These are phyloP conservation scores for Citeromyces matritensis DNA, from an alignment of 805 yeast species.

Conservation along the genomic window DNA sequence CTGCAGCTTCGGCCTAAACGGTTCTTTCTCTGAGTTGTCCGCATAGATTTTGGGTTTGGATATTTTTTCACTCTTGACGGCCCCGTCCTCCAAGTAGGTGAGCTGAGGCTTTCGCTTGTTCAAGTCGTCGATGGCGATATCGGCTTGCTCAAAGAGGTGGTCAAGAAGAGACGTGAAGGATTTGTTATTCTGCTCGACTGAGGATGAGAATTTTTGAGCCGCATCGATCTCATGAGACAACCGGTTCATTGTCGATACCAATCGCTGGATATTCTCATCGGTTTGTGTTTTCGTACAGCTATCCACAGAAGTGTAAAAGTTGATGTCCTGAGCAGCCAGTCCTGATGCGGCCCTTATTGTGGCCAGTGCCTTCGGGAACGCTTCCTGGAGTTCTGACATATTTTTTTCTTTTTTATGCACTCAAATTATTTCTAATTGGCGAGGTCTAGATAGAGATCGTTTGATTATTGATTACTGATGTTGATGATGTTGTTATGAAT, in stretches of 20 bases:
- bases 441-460: too few species aligned
- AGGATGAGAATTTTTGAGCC: conserved; percentile 8
- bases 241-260: conserved; percentile 7
- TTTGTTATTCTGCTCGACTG: conserved; percentile 19
- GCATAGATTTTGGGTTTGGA: conserved; percentile 57
- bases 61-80: conserved; percentile 13
- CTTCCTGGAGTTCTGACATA: background rate
- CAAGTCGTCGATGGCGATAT: conserved; percentile 42
- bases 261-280: conserved; percentile 18
- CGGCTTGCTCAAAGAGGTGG: conserved; percentile 60
- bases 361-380: conserved; percentile 27
- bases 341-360: conserved; percentile 55
- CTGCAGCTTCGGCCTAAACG: conserved; percentile 64
- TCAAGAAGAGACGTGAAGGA: conserved; percentile 55
- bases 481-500: too few species aligned
- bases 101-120: conserved; percentile 11
- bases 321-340: conserved; percentile 68
- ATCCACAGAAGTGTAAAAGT: conserved; percentile 57
- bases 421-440: too few species aligned
- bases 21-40: conserved; percentile 53
- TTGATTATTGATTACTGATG: too few species aligned
- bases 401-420: background rate
- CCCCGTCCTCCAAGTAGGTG: conserved; percentile 36
- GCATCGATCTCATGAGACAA: conserved; percentile 9
- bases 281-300: conserved; percentile 35